Evolutionary conservation across 805 yeast species (phyloP), one percentile per base, ranked within the genome.

Genomic region (Yamadazyma takamatsuzukensis): DNA sequence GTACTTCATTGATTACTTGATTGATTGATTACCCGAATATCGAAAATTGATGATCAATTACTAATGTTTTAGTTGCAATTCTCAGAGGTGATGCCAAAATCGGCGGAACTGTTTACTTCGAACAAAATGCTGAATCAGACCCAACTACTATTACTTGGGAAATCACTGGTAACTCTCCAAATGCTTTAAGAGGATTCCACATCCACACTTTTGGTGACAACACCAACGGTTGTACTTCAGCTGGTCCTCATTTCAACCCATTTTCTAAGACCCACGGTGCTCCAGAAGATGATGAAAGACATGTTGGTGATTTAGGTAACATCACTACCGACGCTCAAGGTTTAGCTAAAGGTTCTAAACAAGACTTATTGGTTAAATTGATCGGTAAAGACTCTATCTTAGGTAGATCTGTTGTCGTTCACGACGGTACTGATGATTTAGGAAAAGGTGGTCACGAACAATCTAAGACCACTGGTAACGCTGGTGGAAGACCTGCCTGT

Each of bases 201-300:
- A 71, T 93, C 59, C 98, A 93, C 69, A 83, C 86, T 59, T 93
- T 93, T 56, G 98, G 98, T 71, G 98, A 93, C 74, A 87, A 86
- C 80, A 87, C 98, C 68, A 93, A 93, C 64, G 98, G 98, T 48
- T 93, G 98, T 72, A 90, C 96, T 40, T 85, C 96, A 47, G 96
- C 97, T 34, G 97, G 97, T 57, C 96, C 96, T 39, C 97, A 89
- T 71, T 88, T 87, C 78, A 67, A 89, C 76, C 96, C 96, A 48
- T 83, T 82, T 60, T 73, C 76, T 42, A 83, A 83, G 73, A 76
- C 76, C 47, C 97, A 88, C 62, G 97, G 97, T 71, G 88, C 89
- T 36, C 96, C 96, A 65, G 77, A 76, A 52, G 95, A 83, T 50
- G 79, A 73, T 45, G 64, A 51, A 41, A 78, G 90, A 70, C 96